A percentile compares a stretch with the other conserved stretches of the same genome.
Evolutionary conservation across 2,329 filamentous ascomycete species (phyloP).

Genomic region (Scortechinia acanthostroma): DNA sequence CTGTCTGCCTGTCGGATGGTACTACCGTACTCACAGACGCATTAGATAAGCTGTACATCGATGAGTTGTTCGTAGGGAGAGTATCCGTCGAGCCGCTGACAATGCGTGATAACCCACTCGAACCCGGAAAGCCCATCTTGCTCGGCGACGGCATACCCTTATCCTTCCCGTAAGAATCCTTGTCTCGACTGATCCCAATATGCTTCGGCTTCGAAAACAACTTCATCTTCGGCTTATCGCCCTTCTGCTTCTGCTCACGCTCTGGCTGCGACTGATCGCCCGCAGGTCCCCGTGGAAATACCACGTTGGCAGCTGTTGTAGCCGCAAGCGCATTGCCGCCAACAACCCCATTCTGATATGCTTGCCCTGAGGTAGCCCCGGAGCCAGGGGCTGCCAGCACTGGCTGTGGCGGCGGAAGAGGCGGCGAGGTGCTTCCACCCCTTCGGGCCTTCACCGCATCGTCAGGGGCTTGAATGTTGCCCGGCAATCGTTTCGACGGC

Average conservation of each 20-base stretch:
- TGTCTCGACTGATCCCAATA: constrained; percentile 53
- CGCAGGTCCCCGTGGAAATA: constrained; percentile 41
- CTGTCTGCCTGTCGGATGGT: constrained; percentile 32
- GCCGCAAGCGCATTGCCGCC: constrained; percentile 43
- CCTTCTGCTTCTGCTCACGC: constrained; percentile 37
- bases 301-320: constrained; percentile 53
- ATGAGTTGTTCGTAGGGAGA: constrained; percentile 43
- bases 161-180: constrained; percentile 34
- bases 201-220: constrained; percentile 63
- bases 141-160: constrained; percentile 50
- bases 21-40: constrained; percentile 54
- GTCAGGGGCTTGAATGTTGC: constrained; percentile 17
- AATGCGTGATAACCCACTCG: constrained; percentile 40
- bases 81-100: constrained; percentile 54
- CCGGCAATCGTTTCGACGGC: constrained; percentile 16
- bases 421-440: constrained; percentile 22
- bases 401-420: constrained; percentile 15
- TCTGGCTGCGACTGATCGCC: constrained; percentile 14
- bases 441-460: constrained; percentile 15
- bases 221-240: constrained; percentile 61
- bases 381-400: constrained; percentile 9
- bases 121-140: constrained; percentile 38
- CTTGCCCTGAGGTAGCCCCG: constrained; percentile 8
- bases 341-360: constrained; percentile 39
- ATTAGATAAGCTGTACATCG: constrained; percentile 54